Evolutionary conservation across 1,284 basidiomycete species (phyloP), one percentile per base, ranked within the genome.

Genomic region (Apiotrichum mycotoxinovorans): DNA sequence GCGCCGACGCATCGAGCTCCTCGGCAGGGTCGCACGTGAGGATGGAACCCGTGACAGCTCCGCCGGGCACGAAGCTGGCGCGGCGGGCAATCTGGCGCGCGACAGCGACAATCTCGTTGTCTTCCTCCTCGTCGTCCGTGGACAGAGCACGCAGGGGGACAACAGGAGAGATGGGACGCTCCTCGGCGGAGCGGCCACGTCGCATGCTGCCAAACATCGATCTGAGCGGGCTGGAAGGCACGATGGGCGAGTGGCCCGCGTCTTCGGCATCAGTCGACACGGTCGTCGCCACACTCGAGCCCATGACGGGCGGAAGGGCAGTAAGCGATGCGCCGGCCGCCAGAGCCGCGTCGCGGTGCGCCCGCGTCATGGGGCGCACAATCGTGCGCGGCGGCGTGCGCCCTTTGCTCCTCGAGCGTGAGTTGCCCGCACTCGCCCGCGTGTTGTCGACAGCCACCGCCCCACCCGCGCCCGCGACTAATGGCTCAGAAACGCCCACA

Each of bases 1-100:
- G 59, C 61, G 75, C 75, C 33, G 64, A 62, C 17, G 74, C 69
- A 46, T 72, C 68, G 18, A 78, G 65, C 62, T 74, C 73, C 34
- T 73, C 67, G 17, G 71, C 75, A 4, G 76, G 76, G 62, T 78
- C 76, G 8, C 68, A 35, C 17, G 42, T 43, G 7, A 62, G 54
- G 2, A 38, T 42, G 40, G 53, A 54, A 33, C 47, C 41, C 1
- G 50, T 51, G 22, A 25, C 26, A 4, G 22, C 50, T 2, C 45
- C 45, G 1, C 56, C 51, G 23, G 54, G 56, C 20, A 54, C 41
- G 26, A 40, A 41, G 46, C 33, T 22, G n/a, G 33, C 33, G n/a
- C 33, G 46, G 46, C 46, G 44, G 15, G 47, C 47, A n/a, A 37
- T 38, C 14, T n/a, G 23, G 23, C 25, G 22, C 23, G 47, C 53